Evolutionary conservation across 2,329 filamentous ascomycete genomes (phyloP).

Genomic region (Calonectria pauciramosa): DNA sequence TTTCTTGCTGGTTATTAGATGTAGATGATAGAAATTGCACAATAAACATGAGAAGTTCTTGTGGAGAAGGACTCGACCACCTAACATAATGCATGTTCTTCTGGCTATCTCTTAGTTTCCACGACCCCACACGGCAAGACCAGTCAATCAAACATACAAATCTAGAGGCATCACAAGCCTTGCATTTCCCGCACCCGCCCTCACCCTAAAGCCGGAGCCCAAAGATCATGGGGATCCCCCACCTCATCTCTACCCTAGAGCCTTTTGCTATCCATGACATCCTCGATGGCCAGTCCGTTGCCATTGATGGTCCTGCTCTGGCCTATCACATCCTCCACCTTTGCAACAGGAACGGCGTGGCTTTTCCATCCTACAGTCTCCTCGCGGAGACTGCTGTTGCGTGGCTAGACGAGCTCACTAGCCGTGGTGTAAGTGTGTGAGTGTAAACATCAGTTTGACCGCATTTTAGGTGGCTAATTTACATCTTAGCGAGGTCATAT

Average conservation of each 20-base stretch:
- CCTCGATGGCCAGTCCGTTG: constrained; percentile 59
- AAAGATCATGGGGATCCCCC: constrained; percentile 70
- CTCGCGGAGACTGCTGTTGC: constrained; percentile 70
- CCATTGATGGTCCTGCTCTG: constrained; percentile 84
- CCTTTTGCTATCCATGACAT: constrained; percentile 61
- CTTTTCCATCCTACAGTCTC: constrained; percentile 73
- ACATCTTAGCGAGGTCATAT: constrained; percentile 68
- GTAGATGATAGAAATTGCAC: background rate
- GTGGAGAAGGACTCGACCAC: background rate
- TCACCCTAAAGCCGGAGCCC: background rate
- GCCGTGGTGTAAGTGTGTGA: constrained; percentile 74
- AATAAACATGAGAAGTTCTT: background rate
- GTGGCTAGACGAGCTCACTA: constrained; percentile 74
- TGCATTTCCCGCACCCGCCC: background rate
- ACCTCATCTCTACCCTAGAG: constrained; percentile 66
- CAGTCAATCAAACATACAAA: constrained; percentile 9
- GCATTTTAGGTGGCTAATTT: constrained; percentile 13
- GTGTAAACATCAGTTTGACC: constrained; percentile 10
- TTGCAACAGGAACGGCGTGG: constrained; percentile 64
- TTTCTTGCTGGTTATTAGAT: background rate
- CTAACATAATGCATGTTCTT: background rate
- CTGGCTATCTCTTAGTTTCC: background rate
- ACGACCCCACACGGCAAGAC: constrained; percentile 21
- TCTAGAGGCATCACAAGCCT: background rate
- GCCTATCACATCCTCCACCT: constrained; percentile 79